Conservation (phyloP, 2,329 filamentous ascomycete genomes). For the Geosmithia flava region DNA sequence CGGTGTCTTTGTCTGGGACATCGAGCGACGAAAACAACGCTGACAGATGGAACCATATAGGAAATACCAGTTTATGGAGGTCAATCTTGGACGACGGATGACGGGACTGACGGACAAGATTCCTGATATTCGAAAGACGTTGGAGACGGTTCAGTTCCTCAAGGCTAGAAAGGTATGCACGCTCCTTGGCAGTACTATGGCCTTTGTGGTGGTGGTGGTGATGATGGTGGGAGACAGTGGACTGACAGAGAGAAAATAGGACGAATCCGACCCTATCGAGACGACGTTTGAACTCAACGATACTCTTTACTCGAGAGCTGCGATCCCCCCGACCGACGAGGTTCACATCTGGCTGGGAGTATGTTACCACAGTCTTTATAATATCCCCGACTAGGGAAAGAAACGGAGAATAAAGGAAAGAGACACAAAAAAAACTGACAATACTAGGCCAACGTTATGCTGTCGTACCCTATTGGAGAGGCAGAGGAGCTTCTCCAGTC, state of each 20-base stretch:
- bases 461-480: constrained; percentile 84
- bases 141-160: constrained; percentile 82
- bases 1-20: constrained; percentile 1
- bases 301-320: constrained; percentile 82
- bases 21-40: not conserved
- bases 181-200: no score
- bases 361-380: no score
- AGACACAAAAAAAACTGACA: constrained; percentile 11
- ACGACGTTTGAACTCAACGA: constrained; percentile 96
- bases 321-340: constrained; percentile 71
- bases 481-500: constrained; percentile 66
- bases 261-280: constrained; percentile 59
- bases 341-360: constrained; percentile 96
- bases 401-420: not conserved
- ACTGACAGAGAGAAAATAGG: constrained; percentile 12
- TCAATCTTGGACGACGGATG: constrained; percentile 76
- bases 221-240: no score
- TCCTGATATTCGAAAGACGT: constrained; percentile 90
- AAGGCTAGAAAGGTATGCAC: constrained; percentile 62
- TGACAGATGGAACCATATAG: constrained; percentile 40
- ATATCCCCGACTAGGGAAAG: no score
- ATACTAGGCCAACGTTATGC: constrained; percentile 82
- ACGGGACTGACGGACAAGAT: constrained; percentile 85
- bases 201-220: no score
- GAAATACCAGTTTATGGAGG: constrained; percentile 99